Conservation (phyloP, 2,329 filamentous ascomycete species). For the Coleophoma crateriformis region DNA sequence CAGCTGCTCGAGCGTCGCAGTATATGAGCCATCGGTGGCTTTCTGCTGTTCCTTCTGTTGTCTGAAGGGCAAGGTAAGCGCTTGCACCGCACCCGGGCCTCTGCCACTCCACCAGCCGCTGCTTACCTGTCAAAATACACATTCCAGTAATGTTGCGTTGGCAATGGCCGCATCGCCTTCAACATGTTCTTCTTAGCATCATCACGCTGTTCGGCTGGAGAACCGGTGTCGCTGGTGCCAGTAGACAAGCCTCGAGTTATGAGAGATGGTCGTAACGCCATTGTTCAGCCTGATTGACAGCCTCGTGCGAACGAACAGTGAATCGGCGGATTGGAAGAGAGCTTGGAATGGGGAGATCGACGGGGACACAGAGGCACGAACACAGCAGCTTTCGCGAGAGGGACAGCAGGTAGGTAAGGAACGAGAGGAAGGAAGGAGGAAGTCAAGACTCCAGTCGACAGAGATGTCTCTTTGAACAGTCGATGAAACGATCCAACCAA, state of each 20-base stretch:
- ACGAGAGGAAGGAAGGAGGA: neutral
- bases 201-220: slow-evolving; percentile 68
- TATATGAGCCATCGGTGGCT: slow-evolving; percentile 27
- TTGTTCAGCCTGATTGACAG: slow-evolving; percentile 25
- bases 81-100: neutral
- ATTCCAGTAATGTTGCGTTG: slow-evolving; percentile 76
- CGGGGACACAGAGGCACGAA: neutral
- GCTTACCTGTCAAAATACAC: slow-evolving; percentile 60
- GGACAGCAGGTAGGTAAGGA: neutral
- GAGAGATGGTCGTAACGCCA: slow-evolving; percentile 52
- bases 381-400: neutral
- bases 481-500: neutral
- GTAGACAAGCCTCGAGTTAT: slow-evolving; percentile 61
- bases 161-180: slow-evolving; percentile 65
- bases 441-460: neutral
- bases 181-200: slow-evolving; percentile 81
- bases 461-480: neutral
- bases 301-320: slow-evolving; percentile 3
- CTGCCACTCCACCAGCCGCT: neutral
- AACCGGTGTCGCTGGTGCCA: slow-evolving; percentile 55
- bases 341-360: neutral
- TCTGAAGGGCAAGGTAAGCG: slow-evolving; percentile 9
- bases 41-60: slow-evolving; percentile 28
- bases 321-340: neutral
- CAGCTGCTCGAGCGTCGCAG: slow-evolving; percentile 49